Evolutionary conservation across 1,284 basidiomycete genomes (phyloP), one percentile per base, ranked within the genome.

Genomic region (Boletus sp.): DNA sequence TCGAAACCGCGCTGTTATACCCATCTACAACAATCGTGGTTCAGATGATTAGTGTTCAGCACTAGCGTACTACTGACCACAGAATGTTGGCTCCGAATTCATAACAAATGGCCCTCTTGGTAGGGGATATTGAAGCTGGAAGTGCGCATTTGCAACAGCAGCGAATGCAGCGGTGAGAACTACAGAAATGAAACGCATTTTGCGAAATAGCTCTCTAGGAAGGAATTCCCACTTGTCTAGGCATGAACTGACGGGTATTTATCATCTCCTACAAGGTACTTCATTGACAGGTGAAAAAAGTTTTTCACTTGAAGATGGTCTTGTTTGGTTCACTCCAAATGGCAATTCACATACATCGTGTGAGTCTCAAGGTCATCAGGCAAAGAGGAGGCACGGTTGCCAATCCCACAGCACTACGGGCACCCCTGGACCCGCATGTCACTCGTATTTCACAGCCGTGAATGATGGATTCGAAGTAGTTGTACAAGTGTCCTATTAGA

Each of bases 71-170:
- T 27, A 69, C 78, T 55, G 50, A 81, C 78, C 78, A 61, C 83
- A 81, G 66, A 82, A 83, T 3, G 71, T 65, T 15, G 76, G 73
- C 64, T 88, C 84, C 20, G 74, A 71, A 58, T 82, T 76, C 36
- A 80, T 69, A 47, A 78, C 77, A 64, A 85, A 86, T 0, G 65
- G 65, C 1, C 85, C 85, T 53, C 86, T 77, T 33, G 83, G 80
- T 11, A 72, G 63, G 27, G 86, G 86, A 63, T 81, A 88, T 60
- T 81, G 76, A 31, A 88, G 77, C 24, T 78, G 80, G 67, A 87
- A 88, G 68, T 89, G 86, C 15, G 83, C 86, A 36, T 76, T 73
- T 2, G 75, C 78, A 18, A 77, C 67, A 35, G 76, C 67, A 16
- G 76, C 64, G 39, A 79, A 64, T 11, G 64, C 62, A 42, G 67